Percentiles rank a stretch among this genome's conserved stretches.
phyloP scores from a whole-genome alignment of 805 yeast genomes.

The Trichomonascus vanleenenianus region DNA sequence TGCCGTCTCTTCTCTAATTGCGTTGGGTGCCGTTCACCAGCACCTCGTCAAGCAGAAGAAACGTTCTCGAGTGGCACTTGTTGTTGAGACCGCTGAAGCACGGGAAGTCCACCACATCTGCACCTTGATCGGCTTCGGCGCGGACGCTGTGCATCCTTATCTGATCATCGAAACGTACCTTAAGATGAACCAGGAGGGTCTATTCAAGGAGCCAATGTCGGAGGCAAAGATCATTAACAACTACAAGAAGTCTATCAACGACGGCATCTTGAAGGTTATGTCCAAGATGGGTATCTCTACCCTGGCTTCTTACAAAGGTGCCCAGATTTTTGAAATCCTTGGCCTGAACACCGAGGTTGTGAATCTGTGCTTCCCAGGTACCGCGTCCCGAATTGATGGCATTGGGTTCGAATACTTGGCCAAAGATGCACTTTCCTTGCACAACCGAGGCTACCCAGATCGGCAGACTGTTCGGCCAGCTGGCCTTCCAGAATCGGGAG shows the following conservation, averaged over 20 bases:
- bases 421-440: conserved; percentile 91
- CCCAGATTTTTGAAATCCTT: conserved; percentile 94
- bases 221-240: conserved; percentile 60
- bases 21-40: conserved; percentile 96
- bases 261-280: conserved; percentile 94
- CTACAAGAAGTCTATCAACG: conserved; percentile 78
- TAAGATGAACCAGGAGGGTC: conserved; percentile 74
- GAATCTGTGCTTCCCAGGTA: conserved; percentile 93
- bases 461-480: conserved; percentile 63
- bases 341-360: conserved; percentile 94
- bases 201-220: conserved; percentile 42
- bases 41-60: conserved; percentile 92
- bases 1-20: conserved; percentile 79
- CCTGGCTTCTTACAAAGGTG: conserved; percentile 96
- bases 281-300: conserved; percentile 99
- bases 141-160: conserved; percentile 92
- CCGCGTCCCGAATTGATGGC: conserved; percentile 95
- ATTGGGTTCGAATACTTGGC: conserved; percentile 92
- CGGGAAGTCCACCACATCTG: conserved; percentile 96
- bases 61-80: conserved; percentile 88
- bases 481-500: conserved; percentile 89
- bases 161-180: conserved; percentile 83
- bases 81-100: conserved; percentile 94
- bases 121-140: conserved; percentile 93
- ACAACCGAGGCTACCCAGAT: conserved; percentile 84